Evolutionary conservation across 2,329 filamentous ascomycete genomes (phyloP).

Genomic region (Acrodontium crateriforme): DNA sequence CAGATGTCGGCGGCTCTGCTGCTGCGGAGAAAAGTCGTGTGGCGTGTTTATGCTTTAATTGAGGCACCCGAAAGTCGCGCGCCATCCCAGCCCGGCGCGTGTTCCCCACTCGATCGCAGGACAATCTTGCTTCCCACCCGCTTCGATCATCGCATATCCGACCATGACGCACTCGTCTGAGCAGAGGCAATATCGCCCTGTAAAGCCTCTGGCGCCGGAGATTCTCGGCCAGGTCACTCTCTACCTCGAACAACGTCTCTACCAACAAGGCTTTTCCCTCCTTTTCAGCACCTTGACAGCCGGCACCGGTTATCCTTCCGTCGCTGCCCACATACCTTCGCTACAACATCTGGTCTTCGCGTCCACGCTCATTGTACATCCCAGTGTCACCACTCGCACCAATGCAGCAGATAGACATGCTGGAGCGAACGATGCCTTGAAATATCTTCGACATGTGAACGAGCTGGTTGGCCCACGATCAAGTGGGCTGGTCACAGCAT

Average conservation of each 20-base stretch:
- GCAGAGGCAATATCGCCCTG: constrained; percentile 8
- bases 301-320: constrained; percentile 28
- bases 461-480: constrained; percentile 52
- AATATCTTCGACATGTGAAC: constrained; percentile 56
- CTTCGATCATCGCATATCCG: too few relatives aligned
- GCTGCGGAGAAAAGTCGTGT: too few relatives aligned
- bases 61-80: too few relatives aligned
- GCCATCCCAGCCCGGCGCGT: too few relatives aligned
- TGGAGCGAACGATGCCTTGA: constrained; percentile 52
- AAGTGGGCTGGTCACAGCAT: constrained; percentile 36
- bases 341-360: constrained; percentile 62
- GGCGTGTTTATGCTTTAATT: too few relatives aligned
- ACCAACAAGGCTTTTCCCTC: constrained; percentile 33
- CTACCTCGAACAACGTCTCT: constrained; percentile 62
- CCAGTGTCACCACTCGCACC: constrained; percentile 60
- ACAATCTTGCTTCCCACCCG: too few relatives aligned
- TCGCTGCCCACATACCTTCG: constrained; percentile 50
- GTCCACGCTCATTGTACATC: constrained; percentile 72
- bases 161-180: too few relatives aligned
- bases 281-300: constrained; percentile 49
- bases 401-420: constrained; percentile 45
- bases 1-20: too few relatives aligned
- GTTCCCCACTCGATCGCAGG: too few relatives aligned
- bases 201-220: constrained; percentile 41
- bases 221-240: constrained; percentile 54